These are phyloP conservation scores for Erodium maritimum DNA, from an alignment of 345 rosid genomes.

Conservation along the genomic window DNA sequence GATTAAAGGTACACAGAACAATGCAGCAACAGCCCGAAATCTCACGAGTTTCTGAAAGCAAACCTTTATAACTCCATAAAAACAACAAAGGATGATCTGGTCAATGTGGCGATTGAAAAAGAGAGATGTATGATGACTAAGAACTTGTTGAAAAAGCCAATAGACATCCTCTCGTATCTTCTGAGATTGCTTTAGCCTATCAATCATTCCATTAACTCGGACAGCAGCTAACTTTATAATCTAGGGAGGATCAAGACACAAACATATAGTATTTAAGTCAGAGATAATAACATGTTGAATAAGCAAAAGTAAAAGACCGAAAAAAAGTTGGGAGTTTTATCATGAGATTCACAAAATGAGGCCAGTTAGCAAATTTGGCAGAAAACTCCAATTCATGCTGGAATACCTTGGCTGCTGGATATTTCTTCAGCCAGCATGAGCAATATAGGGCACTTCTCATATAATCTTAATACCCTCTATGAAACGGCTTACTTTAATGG, in stretches of 20 bases:
- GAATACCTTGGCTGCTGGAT: too few species aligned
- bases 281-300: background rate
- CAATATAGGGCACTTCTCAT: too few species aligned
- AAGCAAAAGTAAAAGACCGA: too few species aligned
- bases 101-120: constrained; percentile 76
- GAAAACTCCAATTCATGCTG: too few species aligned
- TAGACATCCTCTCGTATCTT: constrained; percentile 64
- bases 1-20: background rate
- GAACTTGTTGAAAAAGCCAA: constrained; percentile 57
- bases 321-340: background rate
- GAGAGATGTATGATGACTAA: constrained; percentile 46
- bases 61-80: constrained; percentile 80
- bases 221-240: constrained; percentile 79
- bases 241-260: constrained; percentile 20
- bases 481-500: too few species aligned
- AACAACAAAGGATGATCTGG: constrained; percentile 81
- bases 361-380: too few species aligned
- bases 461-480: too few species aligned
- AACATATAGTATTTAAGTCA: constrained; percentile 4
- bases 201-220: constrained; percentile 74
- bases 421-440: too few species aligned
- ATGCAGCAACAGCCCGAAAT: background rate
- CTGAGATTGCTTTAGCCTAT: constrained; percentile 65
- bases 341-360: background rate
- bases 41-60: constrained; percentile 10